These are phyloP conservation scores for Clonostachys byssicola DNA, from an alignment of 2,329 filamentous ascomycete genomes.

Conservation along the genomic window DNA sequence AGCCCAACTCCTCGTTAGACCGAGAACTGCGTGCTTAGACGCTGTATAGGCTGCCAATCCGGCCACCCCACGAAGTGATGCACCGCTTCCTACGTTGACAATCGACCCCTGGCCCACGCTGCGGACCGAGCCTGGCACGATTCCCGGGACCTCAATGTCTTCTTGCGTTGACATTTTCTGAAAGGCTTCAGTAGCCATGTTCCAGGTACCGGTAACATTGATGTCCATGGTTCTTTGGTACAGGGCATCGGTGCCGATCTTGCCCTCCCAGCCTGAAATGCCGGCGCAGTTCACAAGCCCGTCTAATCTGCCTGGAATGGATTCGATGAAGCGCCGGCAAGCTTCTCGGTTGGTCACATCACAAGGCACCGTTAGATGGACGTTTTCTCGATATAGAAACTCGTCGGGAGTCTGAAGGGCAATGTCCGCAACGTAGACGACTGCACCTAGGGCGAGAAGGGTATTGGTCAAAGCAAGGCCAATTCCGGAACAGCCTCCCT, in stretches of 20 bases:
- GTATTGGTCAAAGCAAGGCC: conserved; percentile 2
- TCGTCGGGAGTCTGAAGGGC: background rate
- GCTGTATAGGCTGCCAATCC: conserved; percentile 14
- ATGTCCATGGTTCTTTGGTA: conserved; percentile 20
- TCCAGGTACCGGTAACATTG: conserved; percentile 39
- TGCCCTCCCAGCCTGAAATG: conserved; percentile 4
- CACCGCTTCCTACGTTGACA: conserved; percentile 37
- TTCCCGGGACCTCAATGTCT: background rate
- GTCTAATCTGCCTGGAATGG: conserved; percentile 3
- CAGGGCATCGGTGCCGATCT: conserved; percentile 3
- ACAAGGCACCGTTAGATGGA: background rate
- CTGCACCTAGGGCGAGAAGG: conserved; percentile 1
- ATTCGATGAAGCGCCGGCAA: conserved; percentile 1
- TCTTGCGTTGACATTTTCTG: background rate
- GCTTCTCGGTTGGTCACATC: conserved; percentile 1
- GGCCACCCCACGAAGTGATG: conserved; percentile 24
- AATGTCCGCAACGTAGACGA: conserved; percentile 2
- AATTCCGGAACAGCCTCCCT: conserved; percentile 4
- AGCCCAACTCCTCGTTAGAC: conserved; percentile 9
- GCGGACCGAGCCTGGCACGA: background rate
- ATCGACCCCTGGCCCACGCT: conserved; percentile 25
- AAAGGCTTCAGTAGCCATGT: background rate
- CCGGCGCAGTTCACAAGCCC: conserved; percentile 5
- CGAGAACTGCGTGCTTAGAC: conserved; percentile 18
- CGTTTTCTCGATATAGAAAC: background rate